phyloP scores from a whole-genome alignment of 306 rosid genomes.

The Benincasa hispida region DNA sequence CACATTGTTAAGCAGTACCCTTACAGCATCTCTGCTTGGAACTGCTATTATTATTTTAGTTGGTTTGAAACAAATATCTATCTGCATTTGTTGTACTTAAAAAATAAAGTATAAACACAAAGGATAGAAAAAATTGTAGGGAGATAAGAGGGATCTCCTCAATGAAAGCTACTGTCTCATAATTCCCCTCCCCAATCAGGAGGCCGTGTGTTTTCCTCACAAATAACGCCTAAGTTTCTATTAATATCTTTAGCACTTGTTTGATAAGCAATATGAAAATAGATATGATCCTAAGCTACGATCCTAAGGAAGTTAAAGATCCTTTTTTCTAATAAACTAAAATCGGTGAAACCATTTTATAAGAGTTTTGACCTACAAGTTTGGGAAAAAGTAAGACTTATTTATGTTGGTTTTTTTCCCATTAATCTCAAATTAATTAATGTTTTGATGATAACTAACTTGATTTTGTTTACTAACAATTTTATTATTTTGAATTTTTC shows the following conservation, averaged over 20 bases:
- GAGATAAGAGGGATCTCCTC: neutral
- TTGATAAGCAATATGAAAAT: too few relatives aligned
- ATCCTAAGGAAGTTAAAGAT: neutral
- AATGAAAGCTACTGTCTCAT: neutral
- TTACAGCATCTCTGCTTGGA: slow-evolving; percentile 78
- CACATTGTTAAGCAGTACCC: slow-evolving; percentile 70
- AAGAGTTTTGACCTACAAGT: neutral
- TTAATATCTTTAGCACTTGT: too few relatives aligned
- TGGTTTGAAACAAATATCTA: neutral
- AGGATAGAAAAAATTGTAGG: neutral
- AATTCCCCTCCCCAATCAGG: too few relatives aligned
- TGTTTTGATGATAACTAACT: too few relatives aligned
- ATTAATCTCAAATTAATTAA: too few relatives aligned
- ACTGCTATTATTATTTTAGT: slow-evolving; percentile 52
- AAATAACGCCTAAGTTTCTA: too few relatives aligned
- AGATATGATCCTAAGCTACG: neutral
- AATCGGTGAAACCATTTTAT: neutral
- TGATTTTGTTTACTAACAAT: too few relatives aligned
- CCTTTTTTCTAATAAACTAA: too few relatives aligned
- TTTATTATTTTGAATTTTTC: too few relatives aligned
- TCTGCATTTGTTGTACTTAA: neutral
- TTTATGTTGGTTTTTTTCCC: too few relatives aligned
- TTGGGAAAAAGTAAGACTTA: neutral
- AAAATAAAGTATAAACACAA: neutral
- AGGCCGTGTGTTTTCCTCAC: neutral